Evolutionary conservation across 345 rosid genomes (phyloP).

Genomic region (Garcia nutans): DNA sequence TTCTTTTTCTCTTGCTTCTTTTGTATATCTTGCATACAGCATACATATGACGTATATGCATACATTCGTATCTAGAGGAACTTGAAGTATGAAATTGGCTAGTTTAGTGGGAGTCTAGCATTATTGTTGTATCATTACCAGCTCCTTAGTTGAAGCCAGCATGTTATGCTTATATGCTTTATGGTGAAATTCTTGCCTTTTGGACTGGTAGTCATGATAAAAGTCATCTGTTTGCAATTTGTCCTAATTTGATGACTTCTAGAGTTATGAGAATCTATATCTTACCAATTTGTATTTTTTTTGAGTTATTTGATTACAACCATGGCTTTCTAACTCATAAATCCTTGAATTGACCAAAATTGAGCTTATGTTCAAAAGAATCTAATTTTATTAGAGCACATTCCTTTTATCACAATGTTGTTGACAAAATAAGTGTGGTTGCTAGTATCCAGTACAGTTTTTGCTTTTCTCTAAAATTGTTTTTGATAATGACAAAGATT

Average conservation of each 20-base stretch:
- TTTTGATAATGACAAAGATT: not conserved
- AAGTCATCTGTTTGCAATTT: not conserved
- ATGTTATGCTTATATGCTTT: conserved; percentile 1
- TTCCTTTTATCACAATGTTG: not conserved
- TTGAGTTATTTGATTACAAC: not conserved
- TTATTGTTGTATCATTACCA: not conserved
- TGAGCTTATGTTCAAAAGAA: not conserved
- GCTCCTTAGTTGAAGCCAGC: not conserved
- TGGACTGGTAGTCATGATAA: not conserved
- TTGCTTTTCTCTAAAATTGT: not conserved
- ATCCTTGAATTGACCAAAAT: not conserved
- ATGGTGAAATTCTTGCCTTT: not conserved
- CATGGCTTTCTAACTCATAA: not conserved
- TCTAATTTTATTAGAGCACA: not conserved
- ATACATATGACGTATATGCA: not conserved
- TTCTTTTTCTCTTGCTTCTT: not conserved
- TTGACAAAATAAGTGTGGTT: not conserved
- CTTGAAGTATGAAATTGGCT: not conserved
- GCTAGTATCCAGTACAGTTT: not conserved
- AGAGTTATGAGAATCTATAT: not conserved
- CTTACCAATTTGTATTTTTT: not conserved
- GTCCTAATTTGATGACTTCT: not conserved
- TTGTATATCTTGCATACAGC: not conserved
- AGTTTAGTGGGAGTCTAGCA: not conserved
- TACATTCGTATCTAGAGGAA: not conserved